Evolutionary conservation across 1,139 yeast species (phyloP), one percentile per base, ranked within the genome.

Genomic region (Magnusiomyces magnusii): DNA sequence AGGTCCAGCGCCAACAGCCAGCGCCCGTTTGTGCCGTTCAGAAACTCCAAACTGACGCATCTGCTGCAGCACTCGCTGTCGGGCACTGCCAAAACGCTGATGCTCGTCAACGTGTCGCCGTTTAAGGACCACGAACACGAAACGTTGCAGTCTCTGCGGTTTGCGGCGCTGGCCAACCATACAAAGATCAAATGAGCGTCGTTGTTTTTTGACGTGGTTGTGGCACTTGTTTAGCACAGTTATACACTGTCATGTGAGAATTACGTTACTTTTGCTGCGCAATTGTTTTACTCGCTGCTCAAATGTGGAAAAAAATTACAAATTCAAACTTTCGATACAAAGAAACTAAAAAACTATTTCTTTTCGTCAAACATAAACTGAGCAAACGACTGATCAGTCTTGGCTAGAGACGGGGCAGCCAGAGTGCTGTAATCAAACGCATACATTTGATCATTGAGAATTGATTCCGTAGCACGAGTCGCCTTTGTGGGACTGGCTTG

Each of bases 81-180:
- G 1, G 97, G 97, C 0, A 80, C 83, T 60, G 88, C 97, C 0
- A 93, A 92, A 70, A 91, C 97, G 0, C 76, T 93, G 61, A 91
- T 93, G 97, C 87, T 93, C 77, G 97, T 91, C 17, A 92, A 91
- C 67, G 79, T 92, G 3, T 87, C 97, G 1, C 92, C 97, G 2
- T 73, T 80, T 55, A 72, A 71, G 25, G 74, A 74, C 31, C 88
- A 88, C 69, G 78, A 84, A 56, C 82, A 78, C 64, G 99, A 93
- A 69, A 86, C 96, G 0, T 67, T 92, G 28, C 89, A 89, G 67
- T 89, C 97, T 0, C 76, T 93, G 60, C 76, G 98, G 58, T 93
- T 93, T 77, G 99, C 98, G 0, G 82, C 91, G 5, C 89, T 90
- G 64, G 78, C 74, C 9, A 74, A 73, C 64, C 71, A 69, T 50